Conservation (phyloP, 352 stramenopile genomes). For the Pythium coloratum region DNA sequence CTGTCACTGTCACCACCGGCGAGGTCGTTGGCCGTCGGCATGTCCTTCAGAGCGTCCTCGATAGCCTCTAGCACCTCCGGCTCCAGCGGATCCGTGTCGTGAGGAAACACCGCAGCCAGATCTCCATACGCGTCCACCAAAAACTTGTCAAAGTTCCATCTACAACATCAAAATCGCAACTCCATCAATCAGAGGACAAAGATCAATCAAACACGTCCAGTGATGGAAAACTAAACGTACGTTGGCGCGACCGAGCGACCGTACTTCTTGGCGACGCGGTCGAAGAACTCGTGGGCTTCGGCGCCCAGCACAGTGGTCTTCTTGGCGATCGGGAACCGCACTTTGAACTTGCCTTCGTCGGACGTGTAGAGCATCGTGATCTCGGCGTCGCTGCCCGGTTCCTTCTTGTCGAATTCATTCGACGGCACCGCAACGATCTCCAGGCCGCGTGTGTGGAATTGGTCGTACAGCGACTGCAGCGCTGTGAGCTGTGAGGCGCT, state of each 20-base stretch:
- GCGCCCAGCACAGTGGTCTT: constrained; percentile 49
- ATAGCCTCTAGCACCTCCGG: constrained; percentile 63
- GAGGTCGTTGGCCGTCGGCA: constrained; percentile 26
- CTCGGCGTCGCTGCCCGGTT: constrained; percentile 42
- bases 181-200: constrained; percentile 1
- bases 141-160: constrained; percentile 87
- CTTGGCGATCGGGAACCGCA: constrained; percentile 54
- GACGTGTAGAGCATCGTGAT: constrained; percentile 46
- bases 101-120: constrained; percentile 66
- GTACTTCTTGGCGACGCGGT: constrained; percentile 60
- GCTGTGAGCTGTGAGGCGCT: constrained; percentile 48
- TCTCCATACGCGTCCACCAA: constrained; percentile 61
- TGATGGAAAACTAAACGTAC: constrained; percentile 21
- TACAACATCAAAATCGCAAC: constrained; percentile 5
- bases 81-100: constrained; percentile 67
- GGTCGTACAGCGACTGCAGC: constrained; percentile 56
- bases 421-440: constrained; percentile 64
- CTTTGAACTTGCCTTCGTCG: constrained; percentile 27
- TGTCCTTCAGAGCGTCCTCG: constrained; percentile 55
- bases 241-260: constrained; percentile 62
- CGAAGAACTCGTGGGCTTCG: constrained; percentile 65
- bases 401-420: constrained; percentile 65
- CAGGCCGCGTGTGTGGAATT: constrained; percentile 42
- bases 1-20: constrained; percentile 13
- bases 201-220: not conserved